These are phyloP conservation scores for Sutorius eximius DNA, from an alignment of 1,284 basidiomycete species.

Conservation along the genomic window DNA sequence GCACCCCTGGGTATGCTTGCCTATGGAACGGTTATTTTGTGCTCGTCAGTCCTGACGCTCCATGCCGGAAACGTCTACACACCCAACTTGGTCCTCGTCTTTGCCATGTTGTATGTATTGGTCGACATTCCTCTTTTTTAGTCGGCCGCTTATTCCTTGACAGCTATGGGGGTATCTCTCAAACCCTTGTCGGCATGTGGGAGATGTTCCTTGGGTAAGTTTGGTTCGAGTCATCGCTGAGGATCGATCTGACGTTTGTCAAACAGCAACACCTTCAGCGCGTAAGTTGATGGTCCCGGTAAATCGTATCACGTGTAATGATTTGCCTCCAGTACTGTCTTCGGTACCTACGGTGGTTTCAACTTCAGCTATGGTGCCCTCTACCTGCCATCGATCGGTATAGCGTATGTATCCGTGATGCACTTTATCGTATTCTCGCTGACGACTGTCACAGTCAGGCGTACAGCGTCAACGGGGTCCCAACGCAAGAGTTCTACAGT, in stretches of 20 bases:
- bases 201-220: conserved; percentile 33
- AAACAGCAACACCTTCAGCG: conserved; percentile 28
- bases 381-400: conserved; percentile 28
- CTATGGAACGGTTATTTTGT: conserved; percentile 33
- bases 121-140: background rate
- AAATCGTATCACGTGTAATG: background rate
- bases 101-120: conserved; percentile 28
- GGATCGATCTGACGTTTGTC: conserved; percentile 4
- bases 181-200: conserved; percentile 34
- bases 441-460: conserved; percentile 19
- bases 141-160: background rate
- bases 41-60: conserved; percentile 30
- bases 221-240: background rate
- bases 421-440: background rate
- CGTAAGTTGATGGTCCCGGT: conserved; percentile 16
- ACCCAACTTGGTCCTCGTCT: conserved; percentile 31
- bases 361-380: conserved; percentile 31
- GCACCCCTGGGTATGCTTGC: conserved; percentile 31
- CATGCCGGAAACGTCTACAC: conserved; percentile 18
- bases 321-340: conserved; percentile 22
- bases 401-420: conserved; percentile 21
- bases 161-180: conserved; percentile 33
- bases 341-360: conserved; percentile 31
- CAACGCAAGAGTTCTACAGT: conserved; percentile 22
- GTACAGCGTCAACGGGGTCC: conserved; percentile 26